phyloP scores from a whole-genome alignment of 768 basidiomycete genomes.

The Naematelia aurantialba region DNA sequence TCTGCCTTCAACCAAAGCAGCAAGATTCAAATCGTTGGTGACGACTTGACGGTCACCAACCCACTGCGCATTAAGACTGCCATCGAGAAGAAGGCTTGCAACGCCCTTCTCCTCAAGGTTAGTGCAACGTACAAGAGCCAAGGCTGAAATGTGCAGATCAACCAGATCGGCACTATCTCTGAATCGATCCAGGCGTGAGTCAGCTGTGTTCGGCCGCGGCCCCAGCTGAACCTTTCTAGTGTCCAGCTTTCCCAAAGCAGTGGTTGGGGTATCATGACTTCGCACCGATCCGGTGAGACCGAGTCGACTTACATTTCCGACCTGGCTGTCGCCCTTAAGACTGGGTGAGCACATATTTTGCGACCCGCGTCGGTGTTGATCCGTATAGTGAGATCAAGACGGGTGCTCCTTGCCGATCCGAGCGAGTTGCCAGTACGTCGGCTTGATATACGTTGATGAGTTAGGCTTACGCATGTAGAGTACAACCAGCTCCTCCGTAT shows the following conservation, averaged over 20 bases:
- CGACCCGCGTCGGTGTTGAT: slow-evolving; percentile 31
- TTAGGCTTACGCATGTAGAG: slow-evolving; percentile 22
- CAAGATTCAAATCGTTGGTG: slow-evolving; percentile 53
- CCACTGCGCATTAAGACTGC: slow-evolving; percentile 94
- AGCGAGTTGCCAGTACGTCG: slow-evolving; percentile 64
- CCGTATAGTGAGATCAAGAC: slow-evolving; percentile 94
- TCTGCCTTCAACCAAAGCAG: slow-evolving; percentile 68
- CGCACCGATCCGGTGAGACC: slow-evolving; percentile 97
- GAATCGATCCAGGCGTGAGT: slow-evolving; percentile 98
- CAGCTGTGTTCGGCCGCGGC: not conserved
- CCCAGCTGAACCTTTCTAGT: slow-evolving; percentile 52
- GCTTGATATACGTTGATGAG: not conserved
- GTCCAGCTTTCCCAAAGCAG: slow-evolving; percentile 93
- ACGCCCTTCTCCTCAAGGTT: slow-evolving; percentile 88
- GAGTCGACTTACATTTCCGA: slow-evolving; percentile 97
- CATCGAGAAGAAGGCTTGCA: slow-evolving; percentile 99
- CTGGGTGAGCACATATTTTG: slow-evolving; percentile 33
- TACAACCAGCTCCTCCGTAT: slow-evolving; percentile 51
- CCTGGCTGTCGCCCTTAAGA: slow-evolving; percentile 77
- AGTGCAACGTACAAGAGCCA: slow-evolving; percentile 8
- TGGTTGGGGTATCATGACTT: slow-evolving; percentile 99
- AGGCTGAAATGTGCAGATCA: slow-evolving; percentile 58
- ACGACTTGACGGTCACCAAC: slow-evolving; percentile 98
- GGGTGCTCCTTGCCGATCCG: slow-evolving; percentile 89
- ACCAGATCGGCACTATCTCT: slow-evolving; percentile 98